Percentiles rank a stretch among this genome's conserved stretches.
phyloP scores from a whole-genome alignment of 164 flowering plant genomes.

The Buxus sempervirens region DNA sequence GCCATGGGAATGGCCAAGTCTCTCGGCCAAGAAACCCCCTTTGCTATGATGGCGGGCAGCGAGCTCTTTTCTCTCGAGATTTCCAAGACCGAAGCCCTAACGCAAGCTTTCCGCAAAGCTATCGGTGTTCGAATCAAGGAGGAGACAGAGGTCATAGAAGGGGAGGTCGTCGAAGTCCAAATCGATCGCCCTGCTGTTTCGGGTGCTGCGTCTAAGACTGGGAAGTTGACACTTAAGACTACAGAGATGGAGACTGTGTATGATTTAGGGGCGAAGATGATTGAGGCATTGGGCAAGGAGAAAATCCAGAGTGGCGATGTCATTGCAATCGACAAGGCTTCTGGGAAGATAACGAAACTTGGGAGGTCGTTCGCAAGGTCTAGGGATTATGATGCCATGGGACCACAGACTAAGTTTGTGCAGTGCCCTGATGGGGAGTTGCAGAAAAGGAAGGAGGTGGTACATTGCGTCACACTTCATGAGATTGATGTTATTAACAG shows the following conservation, averaged over 20 bases:
- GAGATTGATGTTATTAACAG: slow-evolving; percentile 98
- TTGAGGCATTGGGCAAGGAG: slow-evolving; percentile 86
- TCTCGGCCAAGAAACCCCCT: slow-evolving; percentile 86
- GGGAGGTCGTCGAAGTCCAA: slow-evolving; percentile 86
- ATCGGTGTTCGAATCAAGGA: slow-evolving; percentile 93
- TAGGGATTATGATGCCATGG: slow-evolving; percentile 91
- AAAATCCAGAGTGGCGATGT: slow-evolving; percentile 99
- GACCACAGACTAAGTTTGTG: slow-evolving; percentile 85
- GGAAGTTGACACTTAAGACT: slow-evolving; percentile 87
- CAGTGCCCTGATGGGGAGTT: slow-evolving; percentile 98
- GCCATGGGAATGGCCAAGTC: slow-evolving; percentile 98
- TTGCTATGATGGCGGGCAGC: slow-evolving; percentile 79
- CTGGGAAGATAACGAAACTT: slow-evolving; percentile 87
- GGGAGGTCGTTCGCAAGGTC: slow-evolving; percentile 87
- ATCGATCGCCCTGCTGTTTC: slow-evolving; percentile 77
- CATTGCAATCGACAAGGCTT: slow-evolving; percentile 81
- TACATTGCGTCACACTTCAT: slow-evolving; percentile 91
- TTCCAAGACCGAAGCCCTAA: slow-evolving; percentile 87
- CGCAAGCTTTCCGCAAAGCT: slow-evolving; percentile 77
- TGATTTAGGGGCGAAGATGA: slow-evolving; percentile 92
- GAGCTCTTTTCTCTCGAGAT: slow-evolving; percentile 92
- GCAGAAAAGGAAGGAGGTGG: slow-evolving; percentile 98
- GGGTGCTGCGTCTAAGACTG: slow-evolving; percentile 82
- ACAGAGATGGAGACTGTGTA: slow-evolving; percentile 98
- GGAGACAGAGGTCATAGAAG: slow-evolving; percentile 88